These are phyloP conservation scores for Mycena crocata DNA, from an alignment of 768 basidiomycete genomes.

Conservation along the genomic window DNA sequence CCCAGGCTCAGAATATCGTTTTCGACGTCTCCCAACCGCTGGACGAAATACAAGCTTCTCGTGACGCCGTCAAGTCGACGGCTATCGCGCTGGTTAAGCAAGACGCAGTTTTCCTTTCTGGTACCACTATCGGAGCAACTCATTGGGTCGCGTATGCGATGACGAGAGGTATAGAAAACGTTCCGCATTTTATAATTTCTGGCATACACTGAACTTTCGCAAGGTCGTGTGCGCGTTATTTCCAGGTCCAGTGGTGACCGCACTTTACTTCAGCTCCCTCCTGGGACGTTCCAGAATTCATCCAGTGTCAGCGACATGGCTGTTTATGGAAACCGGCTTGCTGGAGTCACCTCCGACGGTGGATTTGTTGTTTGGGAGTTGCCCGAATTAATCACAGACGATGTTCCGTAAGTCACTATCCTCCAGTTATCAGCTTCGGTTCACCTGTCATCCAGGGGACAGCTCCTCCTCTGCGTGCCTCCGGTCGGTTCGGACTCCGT, in stretches of 20 bases:
- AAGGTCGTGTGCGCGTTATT: slow-evolving; percentile 88
- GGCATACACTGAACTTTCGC: slow-evolving; percentile 9
- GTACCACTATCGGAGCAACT: slow-evolving; percentile 90
- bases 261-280: slow-evolving; percentile 81
- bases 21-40: slow-evolving; percentile 81
- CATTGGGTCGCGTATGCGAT: slow-evolving; percentile 95
- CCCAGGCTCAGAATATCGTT: slow-evolving; percentile 74
- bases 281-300: slow-evolving; percentile 64
- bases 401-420: slow-evolving; percentile 75
- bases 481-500: slow-evolving; percentile 57
- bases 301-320: slow-evolving; percentile 89
- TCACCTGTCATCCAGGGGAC: slow-evolving; percentile 59
- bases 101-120: slow-evolving; percentile 85
- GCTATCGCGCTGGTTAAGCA: slow-evolving; percentile 91
- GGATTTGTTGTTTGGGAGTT: slow-evolving; percentile 92
- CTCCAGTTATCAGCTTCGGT: slow-evolving; percentile 4
- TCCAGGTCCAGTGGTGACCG: slow-evolving; percentile 90
- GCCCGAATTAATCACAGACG: slow-evolving; percentile 85
- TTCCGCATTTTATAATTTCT: not conserved
- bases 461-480: slow-evolving; percentile 74
- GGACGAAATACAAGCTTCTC: slow-evolving; percentile 80
- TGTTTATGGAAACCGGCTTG: slow-evolving; percentile 83
- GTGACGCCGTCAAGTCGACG: slow-evolving; percentile 86
- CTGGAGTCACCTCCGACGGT: slow-evolving; percentile 89
- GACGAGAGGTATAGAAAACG: slow-evolving; percentile 72